Evolutionary conservation across 192 early-diverging fungal genomes (phyloP), one percentile per base, ranked within the genome.

Genomic region (Backusella liffmaniae): DNA sequence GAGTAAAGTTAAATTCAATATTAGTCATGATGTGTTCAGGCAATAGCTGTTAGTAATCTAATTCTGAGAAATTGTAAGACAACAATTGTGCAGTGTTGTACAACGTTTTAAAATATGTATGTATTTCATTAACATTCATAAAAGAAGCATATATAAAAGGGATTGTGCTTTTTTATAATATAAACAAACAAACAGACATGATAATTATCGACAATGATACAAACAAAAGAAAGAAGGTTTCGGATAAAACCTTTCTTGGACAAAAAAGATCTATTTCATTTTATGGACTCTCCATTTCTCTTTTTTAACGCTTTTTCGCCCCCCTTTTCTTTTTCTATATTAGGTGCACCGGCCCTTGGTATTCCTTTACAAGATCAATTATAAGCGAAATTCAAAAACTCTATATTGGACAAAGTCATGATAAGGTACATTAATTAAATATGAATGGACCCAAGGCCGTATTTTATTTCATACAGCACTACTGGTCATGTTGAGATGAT

Each of bases 351-450:
- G 56, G 56, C 29, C 56, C 56, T 62, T 62, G 23, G 23, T 62
- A 13, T 62, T 26, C 56, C 56, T 26, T 62, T 29, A 62, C 7
- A 9, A 10, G 10, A 3, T 12, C 9, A 59, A 26, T 21, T 10
- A 7, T 26, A 26, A 3, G 23, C 42, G 12, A 59, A 59, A 7
- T 44, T 16, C 42, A 44, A 23, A 59, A 62, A 26, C 56, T 62
- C 9, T 26, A 13, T 59, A 9, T 62, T 13, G 12, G 26, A 62
- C 56, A 62, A 62, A 62, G 56, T 29, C 12, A 26, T 8, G 23
- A 62, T 62, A 44, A 70, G 23, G 69, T 41, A 42, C 23, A n/a
- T 70, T 70, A 36, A 41, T 37, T 41, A 41, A 70, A 70, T 37
- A 15, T 16, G 15, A 44, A 44, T 39, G 37, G 37, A 10, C 37